Conservation (phyloP, 768 basidiomycete species). For the Heimioporus sp. region DNA sequence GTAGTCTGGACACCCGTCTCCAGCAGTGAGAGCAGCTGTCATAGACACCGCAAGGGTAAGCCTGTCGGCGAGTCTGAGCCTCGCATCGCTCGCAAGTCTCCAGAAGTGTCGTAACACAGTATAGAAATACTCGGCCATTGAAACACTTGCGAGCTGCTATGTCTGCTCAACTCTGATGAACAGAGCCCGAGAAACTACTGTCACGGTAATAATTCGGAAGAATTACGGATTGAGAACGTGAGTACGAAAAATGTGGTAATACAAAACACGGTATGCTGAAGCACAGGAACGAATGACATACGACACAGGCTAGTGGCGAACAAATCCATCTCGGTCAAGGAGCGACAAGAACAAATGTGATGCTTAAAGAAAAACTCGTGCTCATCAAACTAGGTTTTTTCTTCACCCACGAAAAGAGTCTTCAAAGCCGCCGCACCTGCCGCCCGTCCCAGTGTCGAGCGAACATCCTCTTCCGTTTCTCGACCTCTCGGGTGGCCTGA, state of each 20-base stretch:
- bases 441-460: conserved; percentile 28
- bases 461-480: conserved; percentile 16
- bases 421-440: conserved; percentile 19
- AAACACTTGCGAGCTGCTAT: background rate
- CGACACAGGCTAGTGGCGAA: too few species aligned
- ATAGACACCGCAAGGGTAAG: conserved; percentile 20
- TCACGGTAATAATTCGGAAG: too few species aligned
- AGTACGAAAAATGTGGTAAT: background rate
- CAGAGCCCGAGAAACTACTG: background rate
- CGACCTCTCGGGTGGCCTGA: conserved; percentile 2
- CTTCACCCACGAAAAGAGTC: conserved; percentile 1
- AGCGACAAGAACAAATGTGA: conserved; percentile 7
- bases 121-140: conserved; percentile 1
- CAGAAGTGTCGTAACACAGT: conserved; percentile 5
- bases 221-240: background rate
- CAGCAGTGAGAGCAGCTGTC: conserved; percentile 18
- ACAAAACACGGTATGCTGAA: conserved; percentile 7
- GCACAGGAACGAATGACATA: conserved; percentile 2
- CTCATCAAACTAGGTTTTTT: background rate
- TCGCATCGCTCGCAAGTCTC: conserved; percentile 10
- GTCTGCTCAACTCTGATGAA: background rate
- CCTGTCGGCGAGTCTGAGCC: conserved; percentile 22
- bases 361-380: background rate
- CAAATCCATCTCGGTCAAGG: background rate
- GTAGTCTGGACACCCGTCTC: conserved; percentile 57